These are phyloP conservation scores for Hanseniaspora hatyaiensis DNA, from an alignment of 805 yeast species.

Conservation along the genomic window DNA sequence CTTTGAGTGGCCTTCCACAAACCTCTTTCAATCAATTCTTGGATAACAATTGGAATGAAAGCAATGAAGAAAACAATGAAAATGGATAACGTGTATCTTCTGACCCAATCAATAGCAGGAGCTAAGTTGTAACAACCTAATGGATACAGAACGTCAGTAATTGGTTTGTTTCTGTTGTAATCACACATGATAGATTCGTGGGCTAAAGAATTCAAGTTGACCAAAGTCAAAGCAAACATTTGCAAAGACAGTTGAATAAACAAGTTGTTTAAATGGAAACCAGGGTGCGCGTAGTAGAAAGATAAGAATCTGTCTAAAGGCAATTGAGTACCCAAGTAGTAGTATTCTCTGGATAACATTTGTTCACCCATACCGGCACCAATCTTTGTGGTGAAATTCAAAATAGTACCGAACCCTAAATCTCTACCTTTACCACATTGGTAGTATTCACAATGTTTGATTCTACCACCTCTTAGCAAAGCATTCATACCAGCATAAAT, in stretches of 20 bases:
- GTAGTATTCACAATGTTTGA: slow-evolving; percentile 75
- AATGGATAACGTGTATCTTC: slow-evolving; percentile 69
- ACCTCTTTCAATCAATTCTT: slow-evolving; percentile 75
- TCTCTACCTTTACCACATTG: slow-evolving; percentile 90
- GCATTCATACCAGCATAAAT: slow-evolving; percentile 84
- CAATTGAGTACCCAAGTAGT: slow-evolving; percentile 66
- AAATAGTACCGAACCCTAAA: slow-evolving; percentile 74
- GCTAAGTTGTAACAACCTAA: slow-evolving; percentile 61
- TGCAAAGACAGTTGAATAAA: slow-evolving; percentile 68
- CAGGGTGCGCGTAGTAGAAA: slow-evolving; percentile 77
- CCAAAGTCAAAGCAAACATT: slow-evolving; percentile 55
- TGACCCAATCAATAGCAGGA: slow-evolving; percentile 70
- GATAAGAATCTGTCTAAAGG: slow-evolving; percentile 73
- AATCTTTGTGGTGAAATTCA: slow-evolving; percentile 76
- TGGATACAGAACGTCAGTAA: slow-evolving; percentile 56
- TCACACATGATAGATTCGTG: slow-evolving; percentile 60
- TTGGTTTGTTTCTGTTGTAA: slow-evolving; percentile 53
- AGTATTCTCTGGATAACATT: slow-evolving; percentile 73
- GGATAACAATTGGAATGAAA: slow-evolving; percentile 64
- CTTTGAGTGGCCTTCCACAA: slow-evolving; percentile 62
- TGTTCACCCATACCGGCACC: slow-evolving; percentile 94
- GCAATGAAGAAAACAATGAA: slow-evolving; percentile 74
- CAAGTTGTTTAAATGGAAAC: slow-evolving; percentile 72
- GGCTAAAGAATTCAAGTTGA: slow-evolving; percentile 61
- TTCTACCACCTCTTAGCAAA: slow-evolving; percentile 71